Evolutionary conservation across 495 filamentous ascomycete species (phyloP), one percentile per base, ranked within the genome.

Genomic region (Aspergillus heteromorphus): DNA sequence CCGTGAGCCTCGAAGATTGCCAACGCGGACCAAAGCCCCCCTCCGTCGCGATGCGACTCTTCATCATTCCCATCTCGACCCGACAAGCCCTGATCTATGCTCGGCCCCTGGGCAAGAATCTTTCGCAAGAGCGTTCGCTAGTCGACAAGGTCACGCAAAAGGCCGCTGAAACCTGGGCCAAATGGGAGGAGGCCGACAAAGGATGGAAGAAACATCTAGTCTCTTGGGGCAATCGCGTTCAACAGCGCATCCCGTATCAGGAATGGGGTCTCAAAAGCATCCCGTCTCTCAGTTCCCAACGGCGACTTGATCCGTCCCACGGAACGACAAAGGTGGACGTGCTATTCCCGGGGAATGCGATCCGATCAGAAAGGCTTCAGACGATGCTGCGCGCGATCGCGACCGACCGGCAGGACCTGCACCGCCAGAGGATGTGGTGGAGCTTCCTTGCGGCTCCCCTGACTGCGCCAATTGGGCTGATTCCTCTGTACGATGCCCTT

Each of bases 221-320:
- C 18, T 77, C 76, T 49, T 93, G 92, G 67, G 93, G 95, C 23
- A 97, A 97, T 74, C 77, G 82, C 23, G 80, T 88, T 9, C 79
- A 97, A 48, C 86, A 87, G 62, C 82, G 89, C 38, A 92, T 99
- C 60, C 89, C 92, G 1, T 96, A 87, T 67, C 89, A 97, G 72
- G 93, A 99, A 87, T 99, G 93, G 87, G 92, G 89, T 0, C 74
- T 98, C 45, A 97, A 97, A 72, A 92, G 89, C 49, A 87, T 98
- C 34, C 93, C 93, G 3, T 88, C 93, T 29, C 73, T 96, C 51
- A 91, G 82, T 21, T 75, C 82, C 31, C 81, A 84, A 52, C 77
- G 82, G 45, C 77, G 78, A 57, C 73, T 81, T 41, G 79, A 85
- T 50, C 83, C 87, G 61, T 61, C 83, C 14, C 68, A 86, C 48